Evolutionary conservation across 495 filamentous ascomycete species (phyloP).

Genomic region (Neurospora sp.): DNA sequence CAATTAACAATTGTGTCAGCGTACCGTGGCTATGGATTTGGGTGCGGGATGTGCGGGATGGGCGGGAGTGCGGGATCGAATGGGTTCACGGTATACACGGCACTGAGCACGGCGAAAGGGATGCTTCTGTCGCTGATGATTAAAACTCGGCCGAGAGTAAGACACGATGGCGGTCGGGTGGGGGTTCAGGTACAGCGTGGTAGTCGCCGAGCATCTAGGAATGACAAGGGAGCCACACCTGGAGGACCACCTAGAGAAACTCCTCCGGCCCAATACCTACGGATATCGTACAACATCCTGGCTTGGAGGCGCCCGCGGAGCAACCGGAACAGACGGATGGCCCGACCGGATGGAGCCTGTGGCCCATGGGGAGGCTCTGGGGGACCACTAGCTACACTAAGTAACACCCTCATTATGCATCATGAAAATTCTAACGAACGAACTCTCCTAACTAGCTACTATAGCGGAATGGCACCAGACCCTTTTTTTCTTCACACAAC

Average conservation of each 20-base stretch:
- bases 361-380: conserved; percentile 2
- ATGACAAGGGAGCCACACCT: neutral
- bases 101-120: neutral
- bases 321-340: conserved; percentile 18
- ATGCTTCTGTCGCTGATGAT: neutral
- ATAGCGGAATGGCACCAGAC: conserved; percentile 1
- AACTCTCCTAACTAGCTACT: neutral
- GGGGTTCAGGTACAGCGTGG: neutral
- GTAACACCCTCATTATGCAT: neutral
- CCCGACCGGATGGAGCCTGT: conserved; percentile 11
- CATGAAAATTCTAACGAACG: neutral
- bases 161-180: neutral
- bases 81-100: neutral
- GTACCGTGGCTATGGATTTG: neutral
- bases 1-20: neutral
- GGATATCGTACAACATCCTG: neutral
- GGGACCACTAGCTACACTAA: neutral
- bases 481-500: conserved; percentile 1
- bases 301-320: conserved; percentile 9
- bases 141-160: neutral
- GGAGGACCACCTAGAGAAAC: neutral
- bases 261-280: neutral
- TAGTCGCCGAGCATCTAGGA: neutral
- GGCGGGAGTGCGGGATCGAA: neutral
- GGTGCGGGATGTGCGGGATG: neutral